phyloP scores from a whole-genome alignment of 345 rosid genomes.

The Laguncularia racemosa region DNA sequence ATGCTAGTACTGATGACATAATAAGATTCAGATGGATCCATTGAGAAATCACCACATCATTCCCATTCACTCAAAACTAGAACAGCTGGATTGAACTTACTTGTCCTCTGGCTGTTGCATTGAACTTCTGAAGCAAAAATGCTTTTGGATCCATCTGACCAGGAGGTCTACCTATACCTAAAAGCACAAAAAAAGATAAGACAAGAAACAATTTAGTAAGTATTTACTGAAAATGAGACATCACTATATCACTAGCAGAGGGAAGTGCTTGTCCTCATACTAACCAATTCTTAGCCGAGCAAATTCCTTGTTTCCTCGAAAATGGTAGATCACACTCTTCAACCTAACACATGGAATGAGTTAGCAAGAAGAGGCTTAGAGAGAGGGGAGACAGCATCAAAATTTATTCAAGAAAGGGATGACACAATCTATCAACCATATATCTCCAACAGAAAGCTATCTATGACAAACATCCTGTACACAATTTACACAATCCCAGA shows the following conservation, averaged over 20 bases:
- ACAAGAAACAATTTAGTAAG: neutral
- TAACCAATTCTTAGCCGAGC: constrained; percentile 80
- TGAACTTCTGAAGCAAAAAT: constrained; percentile 81
- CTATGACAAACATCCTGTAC: no score
- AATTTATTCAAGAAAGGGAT: no score
- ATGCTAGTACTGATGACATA: no score
- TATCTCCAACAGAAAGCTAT: no score
- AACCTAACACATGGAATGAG: constrained; percentile 29
- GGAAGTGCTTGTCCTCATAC: constrained; percentile 8
- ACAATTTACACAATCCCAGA: no score
- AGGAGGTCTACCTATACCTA: constrained; percentile 82
- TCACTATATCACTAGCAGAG: no score
- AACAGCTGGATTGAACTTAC: constrained; percentile 26
- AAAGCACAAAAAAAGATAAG: neutral
- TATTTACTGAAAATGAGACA: no score
- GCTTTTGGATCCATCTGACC: constrained; percentile 99
- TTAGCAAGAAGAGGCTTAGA: neutral
- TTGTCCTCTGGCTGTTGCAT: constrained; percentile 43
- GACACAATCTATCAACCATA: neutral
- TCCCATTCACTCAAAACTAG: no score
- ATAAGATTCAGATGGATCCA: no score
- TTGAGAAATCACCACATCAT: no score
- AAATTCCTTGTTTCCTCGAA: constrained; percentile 74
- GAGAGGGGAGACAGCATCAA: neutral
- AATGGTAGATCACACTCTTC: constrained; percentile 66